Percentiles rank a stretch among this genome's conserved stretches.
Evolutionary conservation across 345 rosid species (phyloP).

Genomic region (Pelargonium nanum): DNA sequence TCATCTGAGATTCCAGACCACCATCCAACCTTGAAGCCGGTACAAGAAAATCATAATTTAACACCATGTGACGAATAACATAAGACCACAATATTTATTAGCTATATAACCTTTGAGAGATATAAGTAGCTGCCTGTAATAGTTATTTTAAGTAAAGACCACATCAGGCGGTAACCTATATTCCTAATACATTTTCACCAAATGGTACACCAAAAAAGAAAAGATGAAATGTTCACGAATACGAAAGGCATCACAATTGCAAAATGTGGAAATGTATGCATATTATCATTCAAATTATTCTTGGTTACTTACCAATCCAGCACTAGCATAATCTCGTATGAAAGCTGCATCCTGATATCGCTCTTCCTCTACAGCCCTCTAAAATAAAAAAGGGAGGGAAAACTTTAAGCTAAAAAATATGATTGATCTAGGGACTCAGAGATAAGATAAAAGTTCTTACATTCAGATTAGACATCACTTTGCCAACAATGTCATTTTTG

Average conservation of each 20-base stretch:
- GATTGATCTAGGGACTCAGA: not conserved
- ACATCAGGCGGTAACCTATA: too few relatives aligned
- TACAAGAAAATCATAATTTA: not conserved
- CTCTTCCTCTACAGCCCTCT: slow-evolving; percentile 73
- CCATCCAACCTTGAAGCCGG: slow-evolving; percentile 74
- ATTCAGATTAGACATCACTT: slow-evolving; percentile 48
- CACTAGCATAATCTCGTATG: slow-evolving; percentile 72
- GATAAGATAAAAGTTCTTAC: slow-evolving; percentile 26
- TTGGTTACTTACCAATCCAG: slow-evolving; percentile 65
- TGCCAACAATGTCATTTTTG: slow-evolving; percentile 64
- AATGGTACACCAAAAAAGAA: slow-evolving; percentile 1
- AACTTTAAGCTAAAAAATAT: slow-evolving; percentile 5
- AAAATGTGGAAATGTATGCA: not conserved
- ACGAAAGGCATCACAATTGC: not conserved
- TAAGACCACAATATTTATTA: too few relatives aligned
- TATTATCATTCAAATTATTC: not conserved
- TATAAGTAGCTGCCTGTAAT: too few relatives aligned
- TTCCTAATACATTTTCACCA: not conserved
- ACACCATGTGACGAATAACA: too few relatives aligned
- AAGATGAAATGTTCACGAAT: not conserved
- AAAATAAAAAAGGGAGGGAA: slow-evolving; percentile 13
- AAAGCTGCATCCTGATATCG: slow-evolving; percentile 68
- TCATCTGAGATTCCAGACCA: slow-evolving; percentile 86
- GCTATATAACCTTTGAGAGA: too few relatives aligned
- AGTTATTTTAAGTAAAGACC: too few relatives aligned